Percentiles rank a stretch among this genome's conserved stretches.
Conservation (phyloP, 768 basidiomycete species). For the Tricholoma sp. region DNA sequence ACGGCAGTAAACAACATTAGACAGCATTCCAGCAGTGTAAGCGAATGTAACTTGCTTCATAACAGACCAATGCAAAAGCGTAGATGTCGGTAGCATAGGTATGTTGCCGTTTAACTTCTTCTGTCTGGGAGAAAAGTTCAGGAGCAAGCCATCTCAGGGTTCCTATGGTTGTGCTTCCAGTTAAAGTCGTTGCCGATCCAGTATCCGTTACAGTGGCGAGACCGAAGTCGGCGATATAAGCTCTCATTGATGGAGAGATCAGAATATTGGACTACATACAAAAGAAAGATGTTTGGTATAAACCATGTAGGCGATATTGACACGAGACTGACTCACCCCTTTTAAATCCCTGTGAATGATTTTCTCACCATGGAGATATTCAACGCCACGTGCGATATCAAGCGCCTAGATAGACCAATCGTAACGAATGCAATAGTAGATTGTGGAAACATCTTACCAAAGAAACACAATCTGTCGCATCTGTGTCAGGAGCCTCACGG, state of each 20-base stretch:
- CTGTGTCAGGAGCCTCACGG: not conserved
- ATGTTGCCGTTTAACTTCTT: not conserved
- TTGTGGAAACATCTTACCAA: not conserved
- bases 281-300: no score
- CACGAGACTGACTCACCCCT: not conserved
- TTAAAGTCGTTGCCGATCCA: not conserved
- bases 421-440: not conserved
- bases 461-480: not conserved
- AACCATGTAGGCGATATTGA: not conserved
- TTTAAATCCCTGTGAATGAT: not conserved
- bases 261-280: not conserved
- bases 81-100: not conserved
- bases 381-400: not conserved
- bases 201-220: not conserved
- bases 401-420: not conserved
- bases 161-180: not conserved
- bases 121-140: not conserved
- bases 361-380: not conserved
- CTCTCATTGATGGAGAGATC: not conserved
- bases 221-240: not conserved
- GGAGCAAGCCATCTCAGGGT: not conserved
- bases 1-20: no score
- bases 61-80: not conserved
- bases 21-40: not conserved
- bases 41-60: not conserved